A percentile compares a stretch with the other conserved stretches of the same genome.
These are phyloP conservation scores for Porphyrellus cyaneotinctus DNA, from an alignment of 768 basidiomycete genomes.

Conservation along the genomic window DNA sequence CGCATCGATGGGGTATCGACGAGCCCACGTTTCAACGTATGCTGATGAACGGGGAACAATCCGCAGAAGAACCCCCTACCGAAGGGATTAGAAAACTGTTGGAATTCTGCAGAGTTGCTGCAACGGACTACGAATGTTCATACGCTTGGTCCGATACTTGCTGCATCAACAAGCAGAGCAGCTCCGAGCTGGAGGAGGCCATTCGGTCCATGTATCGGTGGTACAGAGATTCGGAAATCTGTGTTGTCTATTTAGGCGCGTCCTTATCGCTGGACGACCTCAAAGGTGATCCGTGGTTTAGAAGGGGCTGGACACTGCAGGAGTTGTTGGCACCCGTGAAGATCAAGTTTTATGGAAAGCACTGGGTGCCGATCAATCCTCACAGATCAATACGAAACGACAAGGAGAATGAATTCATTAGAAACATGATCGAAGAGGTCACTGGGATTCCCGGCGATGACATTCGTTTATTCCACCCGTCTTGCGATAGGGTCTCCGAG, in stretches of 20 bases:
- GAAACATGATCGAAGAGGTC: not conserved
- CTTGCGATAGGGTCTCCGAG: not conserved
- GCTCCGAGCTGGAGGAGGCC: not conserved
- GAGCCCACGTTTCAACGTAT: too few relatives aligned
- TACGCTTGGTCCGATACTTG: not conserved
- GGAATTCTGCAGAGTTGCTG: too few relatives aligned
- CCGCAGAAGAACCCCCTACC: too few relatives aligned
- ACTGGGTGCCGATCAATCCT: not conserved
- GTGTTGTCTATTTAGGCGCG: not conserved
- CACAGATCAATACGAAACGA: not conserved
- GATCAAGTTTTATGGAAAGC: not conserved
- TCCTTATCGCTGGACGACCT: not conserved
- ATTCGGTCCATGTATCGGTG: not conserved
- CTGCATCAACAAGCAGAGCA: not conserved
- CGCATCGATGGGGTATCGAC: too few relatives aligned
- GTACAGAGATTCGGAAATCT: not conserved
- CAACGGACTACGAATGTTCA: too few relatives aligned
- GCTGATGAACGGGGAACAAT: too few relatives aligned
- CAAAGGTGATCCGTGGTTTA: not conserved
- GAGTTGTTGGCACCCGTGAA: not conserved
- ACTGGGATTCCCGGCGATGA: not conserved
- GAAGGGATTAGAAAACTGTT: too few relatives aligned
- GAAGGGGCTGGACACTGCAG: not conserved
- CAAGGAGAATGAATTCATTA: not conserved
- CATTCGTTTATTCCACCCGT: not conserved